Evolutionary conservation across 331 rosid genomes (phyloP).

Genomic region (Spiraea crenata): DNA sequence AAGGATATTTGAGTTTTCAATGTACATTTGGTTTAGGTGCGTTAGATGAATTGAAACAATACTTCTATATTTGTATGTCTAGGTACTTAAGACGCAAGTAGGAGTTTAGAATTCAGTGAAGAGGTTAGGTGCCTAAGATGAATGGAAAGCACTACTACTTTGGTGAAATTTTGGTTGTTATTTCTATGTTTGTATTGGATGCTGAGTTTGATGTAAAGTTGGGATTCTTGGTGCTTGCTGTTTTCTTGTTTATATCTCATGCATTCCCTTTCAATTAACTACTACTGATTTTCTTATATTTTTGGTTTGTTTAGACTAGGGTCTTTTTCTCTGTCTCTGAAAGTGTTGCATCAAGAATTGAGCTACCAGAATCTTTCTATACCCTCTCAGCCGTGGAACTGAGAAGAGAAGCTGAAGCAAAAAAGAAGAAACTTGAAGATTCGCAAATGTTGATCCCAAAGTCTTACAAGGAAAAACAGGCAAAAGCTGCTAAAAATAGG

Average conservation of each 20-base stretch:
- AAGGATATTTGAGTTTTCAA: too few relatives aligned
- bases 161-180: neutral
- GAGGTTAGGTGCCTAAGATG: neutral
- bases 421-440: conserved; percentile 82
- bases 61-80: too few relatives aligned
- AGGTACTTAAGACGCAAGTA: too few relatives aligned
- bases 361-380: conserved; percentile 83
- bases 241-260: neutral
- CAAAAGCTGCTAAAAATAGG: conserved; percentile 64
- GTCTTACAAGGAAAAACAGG: conserved; percentile 85
- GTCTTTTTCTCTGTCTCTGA: conserved; percentile 96
- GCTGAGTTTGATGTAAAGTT: too few relatives aligned
- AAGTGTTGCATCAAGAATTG: conserved; percentile 74
- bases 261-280: neutral
- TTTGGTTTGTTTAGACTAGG: conserved; percentile 46
- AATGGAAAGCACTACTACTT: neutral
- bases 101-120: neutral
- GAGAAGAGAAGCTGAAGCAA: conserved; percentile 81
- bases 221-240: neutral
- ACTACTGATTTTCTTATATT: conserved; percentile 2
- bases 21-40: too few relatives aligned
- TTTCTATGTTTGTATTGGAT: neutral
- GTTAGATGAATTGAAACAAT: too few relatives aligned
- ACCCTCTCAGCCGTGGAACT: conserved; percentile 65
- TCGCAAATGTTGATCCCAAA: conserved; percentile 90